phyloP scores from a whole-genome alignment of 768 basidiomycete genomes.

The Leccinum arenicola region DNA sequence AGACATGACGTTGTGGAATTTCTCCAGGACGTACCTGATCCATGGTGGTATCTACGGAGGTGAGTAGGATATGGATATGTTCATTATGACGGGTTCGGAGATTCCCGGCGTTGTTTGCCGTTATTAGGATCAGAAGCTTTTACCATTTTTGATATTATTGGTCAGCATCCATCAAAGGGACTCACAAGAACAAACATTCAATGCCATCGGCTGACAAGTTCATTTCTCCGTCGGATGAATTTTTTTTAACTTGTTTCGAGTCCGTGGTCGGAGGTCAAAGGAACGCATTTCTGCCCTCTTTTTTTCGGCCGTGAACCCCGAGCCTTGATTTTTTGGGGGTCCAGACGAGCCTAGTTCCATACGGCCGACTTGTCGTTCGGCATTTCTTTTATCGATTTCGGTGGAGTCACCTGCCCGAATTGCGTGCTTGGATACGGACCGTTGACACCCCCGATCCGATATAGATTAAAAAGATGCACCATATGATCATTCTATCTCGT shows the following conservation, averaged over 20 bases:
- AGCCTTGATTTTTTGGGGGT: conserved; percentile 1
- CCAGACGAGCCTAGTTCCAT: background rate
- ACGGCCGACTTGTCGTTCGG: background rate
- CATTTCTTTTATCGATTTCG: conserved; percentile 18
- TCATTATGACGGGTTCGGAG: background rate
- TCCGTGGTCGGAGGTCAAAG: conserved; percentile 2
- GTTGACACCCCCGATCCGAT: conserved; percentile 31
- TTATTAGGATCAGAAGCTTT: conserved; percentile 28
- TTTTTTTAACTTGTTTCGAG: background rate
- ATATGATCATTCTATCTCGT: conserved; percentile 11
- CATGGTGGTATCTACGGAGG: conserved; percentile 13
- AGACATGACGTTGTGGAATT: background rate
- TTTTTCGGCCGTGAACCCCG: background rate
- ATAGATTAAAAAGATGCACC: conserved; percentile 20
- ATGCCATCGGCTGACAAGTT: no score
- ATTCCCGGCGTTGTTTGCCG: conserved; percentile 24
- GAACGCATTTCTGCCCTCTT: conserved; percentile 3
- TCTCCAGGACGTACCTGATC: conserved; percentile 23
- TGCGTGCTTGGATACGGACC: conserved; percentile 22
- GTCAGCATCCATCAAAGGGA: conserved; percentile 4
- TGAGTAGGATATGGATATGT: background rate
- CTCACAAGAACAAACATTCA: no score
- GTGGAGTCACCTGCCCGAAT: conserved; percentile 12
- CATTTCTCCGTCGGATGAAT: conserved; percentile 1
- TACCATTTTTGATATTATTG: conserved; percentile 6